phyloP scores from a whole-genome alignment of 352 stramenopile species.

The Globisporangium emineosum region DNA sequence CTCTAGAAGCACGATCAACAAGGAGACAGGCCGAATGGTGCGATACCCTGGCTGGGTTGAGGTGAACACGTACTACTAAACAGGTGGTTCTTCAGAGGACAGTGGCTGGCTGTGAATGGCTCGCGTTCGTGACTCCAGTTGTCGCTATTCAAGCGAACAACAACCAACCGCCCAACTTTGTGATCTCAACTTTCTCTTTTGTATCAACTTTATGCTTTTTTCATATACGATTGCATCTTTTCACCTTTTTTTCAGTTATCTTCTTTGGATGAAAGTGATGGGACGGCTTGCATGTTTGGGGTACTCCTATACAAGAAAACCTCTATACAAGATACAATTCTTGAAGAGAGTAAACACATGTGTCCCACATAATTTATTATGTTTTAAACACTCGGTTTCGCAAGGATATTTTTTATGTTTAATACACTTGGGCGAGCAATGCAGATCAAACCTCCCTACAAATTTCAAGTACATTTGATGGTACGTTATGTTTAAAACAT shows the following conservation, averaged over 20 bases:
- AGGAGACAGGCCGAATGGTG: constrained; percentile 76
- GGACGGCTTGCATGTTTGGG: not conserved
- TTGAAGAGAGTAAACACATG: no score
- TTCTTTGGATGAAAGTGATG: not conserved
- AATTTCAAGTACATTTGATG: not conserved
- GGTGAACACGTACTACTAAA: constrained; percentile 89
- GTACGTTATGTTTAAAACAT: not conserved
- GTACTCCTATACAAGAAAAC: not conserved
- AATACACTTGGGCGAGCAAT: no score
- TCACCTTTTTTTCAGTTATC: not conserved
- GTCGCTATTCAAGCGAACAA: not conserved
- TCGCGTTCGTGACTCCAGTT: not conserved
- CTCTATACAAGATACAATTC: constrained; percentile 2
- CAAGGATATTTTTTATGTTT: not conserved
- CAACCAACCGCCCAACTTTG: not conserved
- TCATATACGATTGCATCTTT: not conserved
- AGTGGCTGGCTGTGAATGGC: not conserved
- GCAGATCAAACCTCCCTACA: not conserved
- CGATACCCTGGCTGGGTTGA: constrained; percentile 88
- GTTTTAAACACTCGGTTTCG: constrained; percentile 20
- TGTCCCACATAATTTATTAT: no score
- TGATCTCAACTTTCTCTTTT: not conserved
- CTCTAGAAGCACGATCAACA: constrained; percentile 66
- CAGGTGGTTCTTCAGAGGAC: not conserved
- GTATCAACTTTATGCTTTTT: not conserved